A percentile compares a stretch with the other conserved stretches of the same genome.
These are phyloP conservation scores for Cenchrus americanus DNA, from an alignment of 176 grass and related monocot species.

Conservation along the genomic window DNA sequence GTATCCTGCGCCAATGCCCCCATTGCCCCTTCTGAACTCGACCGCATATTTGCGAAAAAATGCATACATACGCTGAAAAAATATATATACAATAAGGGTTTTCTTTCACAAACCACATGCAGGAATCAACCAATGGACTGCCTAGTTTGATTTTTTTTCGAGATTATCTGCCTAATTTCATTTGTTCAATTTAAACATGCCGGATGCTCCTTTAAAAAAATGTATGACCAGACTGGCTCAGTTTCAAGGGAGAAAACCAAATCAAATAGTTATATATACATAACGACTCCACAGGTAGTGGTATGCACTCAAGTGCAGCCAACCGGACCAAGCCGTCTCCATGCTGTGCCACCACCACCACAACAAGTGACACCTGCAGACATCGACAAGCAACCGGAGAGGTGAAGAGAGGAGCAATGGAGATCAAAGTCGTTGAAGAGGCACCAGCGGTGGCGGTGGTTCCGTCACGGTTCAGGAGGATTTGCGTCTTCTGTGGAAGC, in stretches of 20 bases:
- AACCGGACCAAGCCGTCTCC: slow-evolving; percentile 28
- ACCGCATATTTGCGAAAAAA: background rate
- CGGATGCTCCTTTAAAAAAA: slow-evolving; percentile 27
- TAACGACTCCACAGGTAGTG: slow-evolving; percentile 38
- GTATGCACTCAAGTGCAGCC: slow-evolving; percentile 44
- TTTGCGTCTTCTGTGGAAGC: slow-evolving; percentile 58
- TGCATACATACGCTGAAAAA: background rate
- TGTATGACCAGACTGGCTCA: background rate
- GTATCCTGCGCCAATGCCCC: background rate
- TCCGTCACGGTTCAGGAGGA: slow-evolving; percentile 47
- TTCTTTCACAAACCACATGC: background rate
- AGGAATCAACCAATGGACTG: background rate
- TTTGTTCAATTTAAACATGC: slow-evolving; percentile 43
- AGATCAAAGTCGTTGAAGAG: slow-evolving; percentile 35
- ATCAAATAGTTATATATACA: slow-evolving; percentile 24
- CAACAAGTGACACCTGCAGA: slow-evolving; percentile 1
- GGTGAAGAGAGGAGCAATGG: slow-evolving; percentile 40
- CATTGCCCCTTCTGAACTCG: background rate
- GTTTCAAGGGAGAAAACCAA: background rate
- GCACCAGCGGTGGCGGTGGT: background rate
- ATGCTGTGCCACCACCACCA: slow-evolving; percentile 29
- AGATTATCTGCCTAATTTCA: background rate
- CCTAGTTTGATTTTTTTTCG: background rate
- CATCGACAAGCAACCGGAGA: background rate
- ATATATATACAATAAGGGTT: background rate